Percentiles rank a stretch among this genome's conserved stretches.
Conservation (phyloP, 1,139 yeast genomes). For the Protomyces arabidopsidicola region DNA sequence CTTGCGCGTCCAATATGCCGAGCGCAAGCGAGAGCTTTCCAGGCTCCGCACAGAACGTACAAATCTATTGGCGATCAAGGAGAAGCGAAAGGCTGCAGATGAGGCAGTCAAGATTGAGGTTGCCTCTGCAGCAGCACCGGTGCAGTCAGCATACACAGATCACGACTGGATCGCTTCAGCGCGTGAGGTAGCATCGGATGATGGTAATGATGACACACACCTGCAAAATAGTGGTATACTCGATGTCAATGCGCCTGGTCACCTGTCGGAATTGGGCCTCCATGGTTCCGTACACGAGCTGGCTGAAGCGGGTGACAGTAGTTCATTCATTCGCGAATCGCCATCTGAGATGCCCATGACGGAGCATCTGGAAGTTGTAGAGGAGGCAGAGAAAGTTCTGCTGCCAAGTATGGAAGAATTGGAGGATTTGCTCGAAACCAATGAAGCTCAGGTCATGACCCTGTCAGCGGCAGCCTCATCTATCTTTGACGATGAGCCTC, state of each 20-base stretch:
- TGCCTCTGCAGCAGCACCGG: neutral
- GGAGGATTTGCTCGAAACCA: neutral
- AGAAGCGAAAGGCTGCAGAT: neutral
- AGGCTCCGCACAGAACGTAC: neutral
- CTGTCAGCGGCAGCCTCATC: slow-evolving; percentile 34
- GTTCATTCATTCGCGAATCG: neutral
- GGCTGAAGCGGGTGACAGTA: neutral
- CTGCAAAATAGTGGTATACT: neutral
- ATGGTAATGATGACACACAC: neutral
- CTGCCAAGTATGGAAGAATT: slow-evolving; percentile 1
- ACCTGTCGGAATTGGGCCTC: neutral
- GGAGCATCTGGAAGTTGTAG: neutral
- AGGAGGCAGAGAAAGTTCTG: neutral
- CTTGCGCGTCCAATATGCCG: slow-evolving; percentile 56
- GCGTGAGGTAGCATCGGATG: slow-evolving; percentile 6
- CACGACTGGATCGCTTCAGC: slow-evolving; percentile 22
- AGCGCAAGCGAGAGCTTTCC: slow-evolving; percentile 53
- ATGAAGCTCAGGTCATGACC: slow-evolving; percentile 11
- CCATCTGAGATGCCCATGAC: neutral
- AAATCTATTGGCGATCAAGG: neutral
- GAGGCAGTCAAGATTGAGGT: neutral
- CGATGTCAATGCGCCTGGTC: neutral
- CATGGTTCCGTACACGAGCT: slow-evolving; percentile 16
- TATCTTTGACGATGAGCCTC: slow-evolving; percentile 36
- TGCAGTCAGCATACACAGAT: neutral